A percentile compares a stretch with the other conserved stretches of the same genome.
Evolutionary conservation across 2,329 filamentous ascomycete species (phyloP).

Genomic region (Hysterium pulicare): DNA sequence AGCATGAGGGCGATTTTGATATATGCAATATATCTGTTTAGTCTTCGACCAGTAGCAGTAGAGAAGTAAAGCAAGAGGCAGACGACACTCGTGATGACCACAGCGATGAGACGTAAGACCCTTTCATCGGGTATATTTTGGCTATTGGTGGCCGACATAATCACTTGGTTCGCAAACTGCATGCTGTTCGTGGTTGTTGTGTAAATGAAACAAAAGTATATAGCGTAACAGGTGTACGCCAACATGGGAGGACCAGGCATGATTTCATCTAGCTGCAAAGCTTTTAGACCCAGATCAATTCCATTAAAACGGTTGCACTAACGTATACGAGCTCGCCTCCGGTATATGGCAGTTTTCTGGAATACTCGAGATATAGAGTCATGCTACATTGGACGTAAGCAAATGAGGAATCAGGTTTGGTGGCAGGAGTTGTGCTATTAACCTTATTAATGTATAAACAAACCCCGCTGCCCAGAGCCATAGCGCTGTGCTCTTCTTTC

Average conservation of each 20-base stretch:
- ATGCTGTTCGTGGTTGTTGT: background rate
- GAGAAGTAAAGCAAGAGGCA: background rate
- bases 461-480: conserved; percentile 10
- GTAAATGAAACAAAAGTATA: background rate
- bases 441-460: conserved; percentile 9
- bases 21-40: background rate
- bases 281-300: background rate
- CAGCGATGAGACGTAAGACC: background rate
- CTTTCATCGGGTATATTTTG: background rate
- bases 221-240: background rate
- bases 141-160: background rate
- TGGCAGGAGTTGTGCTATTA: background rate
- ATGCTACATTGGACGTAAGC: conserved; percentile 3
- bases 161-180: background rate
- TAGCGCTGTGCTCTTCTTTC: conserved; percentile 10
- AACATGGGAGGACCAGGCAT: background rate
- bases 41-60: background rate
- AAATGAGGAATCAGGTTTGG: background rate
- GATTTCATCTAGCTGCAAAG: conserved; percentile 1
- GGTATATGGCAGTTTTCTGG: conserved; percentile 8
- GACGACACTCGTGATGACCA: background rate
- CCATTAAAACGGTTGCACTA: background rate
- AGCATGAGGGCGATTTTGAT: background rate
- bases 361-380: conserved; percentile 11
- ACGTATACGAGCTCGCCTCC: conserved; percentile 14